These are phyloP conservation scores for Lyophyllum semitale DNA, from an alignment of 768 basidiomycete species.

Conservation along the genomic window DNA sequence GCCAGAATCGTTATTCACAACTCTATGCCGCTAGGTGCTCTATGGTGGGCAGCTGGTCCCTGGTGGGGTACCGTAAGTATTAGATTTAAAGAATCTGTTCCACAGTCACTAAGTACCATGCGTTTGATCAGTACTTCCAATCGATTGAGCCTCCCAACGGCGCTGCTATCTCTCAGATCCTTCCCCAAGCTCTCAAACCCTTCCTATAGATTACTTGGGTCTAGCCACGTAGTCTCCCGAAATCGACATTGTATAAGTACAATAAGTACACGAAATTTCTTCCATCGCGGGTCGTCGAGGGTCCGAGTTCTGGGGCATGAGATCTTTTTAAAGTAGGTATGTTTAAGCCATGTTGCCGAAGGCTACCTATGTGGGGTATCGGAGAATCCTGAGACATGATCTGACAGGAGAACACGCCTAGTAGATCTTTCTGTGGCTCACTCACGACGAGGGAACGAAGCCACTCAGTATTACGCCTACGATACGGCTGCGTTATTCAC, in stretches of 20 bases:
- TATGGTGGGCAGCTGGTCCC: constrained; percentile 66
- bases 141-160: constrained; percentile 65
- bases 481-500: too few species aligned
- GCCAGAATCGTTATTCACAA: neutral
- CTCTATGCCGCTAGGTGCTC: constrained; percentile 16
- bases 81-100: neutral
- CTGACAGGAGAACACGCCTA: too few species aligned
- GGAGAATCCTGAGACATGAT: too few species aligned
- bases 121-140: constrained; percentile 48
- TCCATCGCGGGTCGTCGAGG: neutral
- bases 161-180: constrained; percentile 49
- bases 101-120: constrained; percentile 9
- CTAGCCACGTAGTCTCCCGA: neutral
- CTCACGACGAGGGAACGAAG: too few species aligned
- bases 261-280: neutral
- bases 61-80: constrained; percentile 58
- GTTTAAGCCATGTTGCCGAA: too few species aligned
- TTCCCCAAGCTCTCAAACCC: constrained; percentile 58
- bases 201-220: constrained; percentile 40
- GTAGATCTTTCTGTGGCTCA: too few species aligned
- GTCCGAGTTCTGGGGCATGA: too few species aligned
- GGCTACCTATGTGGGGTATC: too few species aligned
- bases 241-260: neutral
- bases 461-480: too few species aligned
- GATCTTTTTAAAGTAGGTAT: too few species aligned